Base-by-base conservation (phyloP, 345 rosid genomes). In the Eucalyptus melliodora region DNA sequence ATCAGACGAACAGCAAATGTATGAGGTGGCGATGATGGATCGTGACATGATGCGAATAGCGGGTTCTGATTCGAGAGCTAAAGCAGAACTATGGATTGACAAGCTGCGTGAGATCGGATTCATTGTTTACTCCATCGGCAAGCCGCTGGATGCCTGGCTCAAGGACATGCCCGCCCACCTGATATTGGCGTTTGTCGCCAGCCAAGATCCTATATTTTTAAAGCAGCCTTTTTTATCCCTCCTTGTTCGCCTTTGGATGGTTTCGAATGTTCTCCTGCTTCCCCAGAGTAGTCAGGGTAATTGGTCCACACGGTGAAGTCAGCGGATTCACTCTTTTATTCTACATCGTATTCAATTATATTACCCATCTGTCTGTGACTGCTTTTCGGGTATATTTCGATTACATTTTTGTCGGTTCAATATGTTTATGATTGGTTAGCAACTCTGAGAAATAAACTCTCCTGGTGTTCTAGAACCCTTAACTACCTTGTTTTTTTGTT, bases 81-180 rank as follows among this genome's bases (percentile, higher is more conserved):
- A 11, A 69, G 42, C 80, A 69, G 80, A 31, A 69, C 50, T 50
- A 50, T 0, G 50, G 50, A 50, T 88, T 2, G 95, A 96, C 19
- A 89, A 93, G 91, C 94, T 97, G 90, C 94, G 97, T 93, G 93
- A 96, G 94, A 96, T 97, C 55, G 99, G 99, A 87, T 97, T 97
- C 92, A 96, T 96, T 30, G 99, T 96, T 37, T 97, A 96, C 91
- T 93, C 99, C 16, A 96, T 97, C 53, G 99, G 99, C 40, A 97
- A 96, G 95, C 99, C 99, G 21, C 92, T 97, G 87, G 99, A 97
- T 92, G 92, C 93, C 86, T 97, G 99, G 99, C 93, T 97, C 89
- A 96, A 96, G 95, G 99, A 97, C 94, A 93, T 97, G 99, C 99
- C 99, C 86, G 97, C 96, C 67, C 42, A 86, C 56, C 40, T 53